These are phyloP conservation scores for Lathyrus tuberosus DNA, from an alignment of 306 rosid genomes.

Conservation along the genomic window DNA sequence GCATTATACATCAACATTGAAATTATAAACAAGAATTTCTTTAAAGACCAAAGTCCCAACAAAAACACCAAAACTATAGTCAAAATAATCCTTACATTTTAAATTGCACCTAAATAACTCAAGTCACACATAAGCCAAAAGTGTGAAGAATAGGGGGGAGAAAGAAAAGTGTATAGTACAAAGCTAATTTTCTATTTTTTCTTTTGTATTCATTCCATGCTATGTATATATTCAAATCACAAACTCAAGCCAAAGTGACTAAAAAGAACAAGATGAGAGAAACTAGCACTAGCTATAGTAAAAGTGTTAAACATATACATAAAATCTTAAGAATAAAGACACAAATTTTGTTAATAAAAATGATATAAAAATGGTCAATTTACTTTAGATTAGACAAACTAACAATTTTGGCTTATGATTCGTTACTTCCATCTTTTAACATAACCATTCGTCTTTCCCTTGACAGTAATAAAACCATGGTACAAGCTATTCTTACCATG, in stretches of 20 bases:
- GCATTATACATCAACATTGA: too few relatives aligned
- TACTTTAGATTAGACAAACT: slow-evolving; percentile 42
- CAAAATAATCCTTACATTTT: too few relatives aligned
- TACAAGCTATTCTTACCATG: slow-evolving; percentile 76
- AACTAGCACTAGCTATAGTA: slow-evolving; percentile 13
- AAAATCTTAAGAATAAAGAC: slow-evolving; percentile 45
- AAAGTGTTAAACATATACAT: neutral
- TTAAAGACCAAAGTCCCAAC: too few relatives aligned
- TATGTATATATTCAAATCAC: neutral
- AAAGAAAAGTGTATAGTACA: neutral
- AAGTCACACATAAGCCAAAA: too few relatives aligned
- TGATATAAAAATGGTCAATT: slow-evolving; percentile 41
- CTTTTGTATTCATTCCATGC: too few relatives aligned
- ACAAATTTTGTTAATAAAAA: neutral
- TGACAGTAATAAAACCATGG: too few relatives aligned
- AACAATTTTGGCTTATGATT: slow-evolving; percentile 61
- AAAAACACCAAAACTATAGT: too few relatives aligned
- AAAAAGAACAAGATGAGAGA: neutral
- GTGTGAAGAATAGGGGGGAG: too few relatives aligned
- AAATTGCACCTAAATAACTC: too few relatives aligned
- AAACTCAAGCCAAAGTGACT: neutral
- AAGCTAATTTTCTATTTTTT: neutral
- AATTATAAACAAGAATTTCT: too few relatives aligned
- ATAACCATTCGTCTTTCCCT: too few relatives aligned
- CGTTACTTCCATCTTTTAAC: slow-evolving; percentile 64